These are phyloP conservation scores for Chlamydomonas sphaeroides DNA, from an alignment of 139 green algal species.

Conservation along the genomic window DNA sequence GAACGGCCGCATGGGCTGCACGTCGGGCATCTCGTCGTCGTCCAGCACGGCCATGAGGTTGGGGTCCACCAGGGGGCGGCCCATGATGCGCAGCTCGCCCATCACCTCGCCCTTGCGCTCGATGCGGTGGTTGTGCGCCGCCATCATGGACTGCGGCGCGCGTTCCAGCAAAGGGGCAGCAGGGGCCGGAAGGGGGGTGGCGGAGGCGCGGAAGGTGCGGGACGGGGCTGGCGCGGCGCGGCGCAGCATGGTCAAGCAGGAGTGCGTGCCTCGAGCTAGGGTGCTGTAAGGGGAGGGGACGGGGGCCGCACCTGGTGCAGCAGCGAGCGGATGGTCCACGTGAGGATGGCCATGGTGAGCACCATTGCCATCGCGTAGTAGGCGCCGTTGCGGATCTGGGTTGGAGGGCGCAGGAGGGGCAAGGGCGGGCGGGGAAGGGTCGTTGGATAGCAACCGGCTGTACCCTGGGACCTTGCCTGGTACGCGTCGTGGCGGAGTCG, in stretches of 20 bases:
- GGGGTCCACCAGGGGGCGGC: not conserved
- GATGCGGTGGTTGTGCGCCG: not conserved
- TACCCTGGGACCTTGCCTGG: too few relatives aligned
- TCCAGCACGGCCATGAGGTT: constrained; percentile 17
- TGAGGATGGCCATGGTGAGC: constrained; percentile 15
- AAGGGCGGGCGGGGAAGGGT: too few relatives aligned
- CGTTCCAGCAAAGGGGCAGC: not conserved
- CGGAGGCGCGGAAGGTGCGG: not conserved
- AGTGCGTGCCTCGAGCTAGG: too few relatives aligned
- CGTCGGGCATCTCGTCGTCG: constrained; percentile 17
- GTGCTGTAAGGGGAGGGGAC: too few relatives aligned
- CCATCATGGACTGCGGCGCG: not conserved
- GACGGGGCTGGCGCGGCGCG: too few relatives aligned
- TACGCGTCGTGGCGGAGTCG: too few relatives aligned
- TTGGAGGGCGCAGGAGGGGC: too few relatives aligned
- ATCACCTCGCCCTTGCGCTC: constrained; percentile 6
- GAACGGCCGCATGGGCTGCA: too few relatives aligned
- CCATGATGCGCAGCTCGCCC: constrained; percentile 16
- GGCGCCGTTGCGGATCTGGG: not conserved
- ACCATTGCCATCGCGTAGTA: constrained; percentile 1
- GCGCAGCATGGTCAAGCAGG: too few relatives aligned
- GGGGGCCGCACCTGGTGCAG: not conserved
- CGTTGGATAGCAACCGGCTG: too few relatives aligned
- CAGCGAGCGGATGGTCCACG: constrained; percentile 15
- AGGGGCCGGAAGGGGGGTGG: not conserved